A percentile compares a stretch with the other conserved stretches of the same genome.
Conservation (phyloP, 2,329 filamentous ascomycete genomes). For the Chaetomium olivaceum region DNA sequence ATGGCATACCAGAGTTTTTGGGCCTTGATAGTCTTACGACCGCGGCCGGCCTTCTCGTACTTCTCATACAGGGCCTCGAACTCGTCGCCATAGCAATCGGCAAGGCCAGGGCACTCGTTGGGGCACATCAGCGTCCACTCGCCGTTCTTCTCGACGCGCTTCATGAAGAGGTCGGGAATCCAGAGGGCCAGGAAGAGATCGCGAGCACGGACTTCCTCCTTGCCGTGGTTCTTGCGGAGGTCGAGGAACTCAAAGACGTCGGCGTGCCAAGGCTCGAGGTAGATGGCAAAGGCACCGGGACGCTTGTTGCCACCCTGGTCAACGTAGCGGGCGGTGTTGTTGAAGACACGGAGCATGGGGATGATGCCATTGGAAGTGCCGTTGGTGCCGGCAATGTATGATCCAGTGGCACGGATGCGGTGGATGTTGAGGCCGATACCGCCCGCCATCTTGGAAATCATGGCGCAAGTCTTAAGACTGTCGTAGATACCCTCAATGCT, state of each 20-base stretch:
- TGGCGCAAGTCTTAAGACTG: slow-evolving; percentile 96
- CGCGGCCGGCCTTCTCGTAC: slow-evolving; percentile 85
- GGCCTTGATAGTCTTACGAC: slow-evolving; percentile 88
- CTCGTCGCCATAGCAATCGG: slow-evolving; percentile 96
- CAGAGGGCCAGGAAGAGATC: slow-evolving; percentile 97
- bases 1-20: slow-evolving; percentile 99
- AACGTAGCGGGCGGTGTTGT: slow-evolving; percentile 98
- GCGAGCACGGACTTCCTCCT: slow-evolving; percentile 94
- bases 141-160: slow-evolving; percentile 94
- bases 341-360: slow-evolving; percentile 98
- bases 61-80: slow-evolving; percentile 92
- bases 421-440: slow-evolving; percentile 97
- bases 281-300: slow-evolving; percentile 96
- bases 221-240: slow-evolving; percentile 98
- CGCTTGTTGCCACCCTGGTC: slow-evolving; percentile 99
- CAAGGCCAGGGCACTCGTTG: slow-evolving; percentile 90
- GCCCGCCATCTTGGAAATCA: slow-evolving; percentile 99
- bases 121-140: slow-evolving; percentile 99
- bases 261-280: slow-evolving; percentile 97
- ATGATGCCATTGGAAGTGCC: slow-evolving; percentile 97
- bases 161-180: slow-evolving; percentile 99
- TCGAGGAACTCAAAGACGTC: slow-evolving; percentile 98
- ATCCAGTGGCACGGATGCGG: slow-evolving; percentile 93
- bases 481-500: slow-evolving; percentile 99
- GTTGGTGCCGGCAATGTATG: slow-evolving; percentile 97